These are phyloP conservation scores for Cicer arietinum DNA, from an alignment of 306 rosid species.

Conservation along the genomic window DNA sequence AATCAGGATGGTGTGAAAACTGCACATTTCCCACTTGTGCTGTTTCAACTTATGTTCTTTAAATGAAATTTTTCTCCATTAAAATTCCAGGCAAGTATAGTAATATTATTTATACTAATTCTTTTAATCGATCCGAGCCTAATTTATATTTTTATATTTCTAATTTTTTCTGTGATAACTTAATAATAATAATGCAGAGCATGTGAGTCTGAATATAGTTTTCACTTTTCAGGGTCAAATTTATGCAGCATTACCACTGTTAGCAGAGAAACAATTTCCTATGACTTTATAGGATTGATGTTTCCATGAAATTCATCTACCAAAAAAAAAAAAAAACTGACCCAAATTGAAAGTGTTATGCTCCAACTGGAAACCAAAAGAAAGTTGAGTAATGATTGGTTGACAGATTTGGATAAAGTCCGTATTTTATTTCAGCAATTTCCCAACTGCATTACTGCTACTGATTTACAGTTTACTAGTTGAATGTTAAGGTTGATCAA, in stretches of 20 bases:
- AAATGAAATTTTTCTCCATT: slow-evolving; percentile 81
- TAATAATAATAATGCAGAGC: neutral
- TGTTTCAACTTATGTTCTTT: slow-evolving; percentile 81
- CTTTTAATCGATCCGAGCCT: no score
- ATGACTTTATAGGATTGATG: neutral
- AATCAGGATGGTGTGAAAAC: slow-evolving; percentile 75
- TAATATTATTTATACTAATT: neutral
- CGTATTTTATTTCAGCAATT: neutral
- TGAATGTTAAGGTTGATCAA: neutral
- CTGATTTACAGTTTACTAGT: slow-evolving; percentile 13
- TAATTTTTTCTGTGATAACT: neutral
- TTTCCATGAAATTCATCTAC: neutral
- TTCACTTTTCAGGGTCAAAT: neutral
- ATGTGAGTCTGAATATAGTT: neutral
- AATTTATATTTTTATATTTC: neutral
- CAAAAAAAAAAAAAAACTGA: neutral
- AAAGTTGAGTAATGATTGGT: neutral
- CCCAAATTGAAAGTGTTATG: neutral
- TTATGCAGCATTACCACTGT: neutral
- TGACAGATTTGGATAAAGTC: neutral
- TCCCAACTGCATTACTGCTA: neutral
- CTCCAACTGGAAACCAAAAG: slow-evolving; percentile 5
- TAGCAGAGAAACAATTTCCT: neutral
- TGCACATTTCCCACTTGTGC: slow-evolving; percentile 83
- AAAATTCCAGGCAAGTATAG: slow-evolving; percentile 73